These are phyloP conservation scores for Talaromyces sp. DNA, from an alignment of 2,329 filamentous ascomycete genomes.

Conservation along the genomic window DNA sequence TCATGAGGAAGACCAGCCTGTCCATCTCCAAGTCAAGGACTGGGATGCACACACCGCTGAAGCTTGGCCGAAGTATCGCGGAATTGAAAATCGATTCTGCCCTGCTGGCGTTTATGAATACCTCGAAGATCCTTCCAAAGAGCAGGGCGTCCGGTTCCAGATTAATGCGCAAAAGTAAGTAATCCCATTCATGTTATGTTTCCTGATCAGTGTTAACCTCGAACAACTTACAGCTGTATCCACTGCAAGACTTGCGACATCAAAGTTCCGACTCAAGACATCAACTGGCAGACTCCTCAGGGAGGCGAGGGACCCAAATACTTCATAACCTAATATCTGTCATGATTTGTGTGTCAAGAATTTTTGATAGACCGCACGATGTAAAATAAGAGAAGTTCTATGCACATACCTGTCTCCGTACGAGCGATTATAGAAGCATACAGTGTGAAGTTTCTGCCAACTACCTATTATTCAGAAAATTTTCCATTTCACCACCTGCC, in stretches of 20 bases:
- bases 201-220: too few relatives aligned
- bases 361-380: background rate
- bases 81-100: constrained; percentile 93
- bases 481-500: background rate
- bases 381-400: constrained; percentile 7
- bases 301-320: constrained; percentile 76
- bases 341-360: background rate
- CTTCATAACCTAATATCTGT: constrained; percentile 50
- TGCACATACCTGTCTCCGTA: background rate
- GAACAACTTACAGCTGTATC: constrained; percentile 66
- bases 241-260: constrained; percentile 99
- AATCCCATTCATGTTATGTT: background rate
- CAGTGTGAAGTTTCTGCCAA: background rate
- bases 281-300: constrained; percentile 94
- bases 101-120: constrained; percentile 98
- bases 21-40: constrained; percentile 90
- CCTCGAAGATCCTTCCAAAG: constrained; percentile 83
- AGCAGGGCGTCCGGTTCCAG: constrained; percentile 88
- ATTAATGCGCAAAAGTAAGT: constrained; percentile 97
- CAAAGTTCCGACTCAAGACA: constrained; percentile 94
- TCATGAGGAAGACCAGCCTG: constrained; percentile 97
- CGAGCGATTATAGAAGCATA: background rate
- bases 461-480: background rate
- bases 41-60: constrained; percentile 81
- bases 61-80: constrained; percentile 83